These are phyloP conservation scores for Picea glauca DNA, from an alignment of 75 land plant genomes.

Conservation along the genomic window DNA sequence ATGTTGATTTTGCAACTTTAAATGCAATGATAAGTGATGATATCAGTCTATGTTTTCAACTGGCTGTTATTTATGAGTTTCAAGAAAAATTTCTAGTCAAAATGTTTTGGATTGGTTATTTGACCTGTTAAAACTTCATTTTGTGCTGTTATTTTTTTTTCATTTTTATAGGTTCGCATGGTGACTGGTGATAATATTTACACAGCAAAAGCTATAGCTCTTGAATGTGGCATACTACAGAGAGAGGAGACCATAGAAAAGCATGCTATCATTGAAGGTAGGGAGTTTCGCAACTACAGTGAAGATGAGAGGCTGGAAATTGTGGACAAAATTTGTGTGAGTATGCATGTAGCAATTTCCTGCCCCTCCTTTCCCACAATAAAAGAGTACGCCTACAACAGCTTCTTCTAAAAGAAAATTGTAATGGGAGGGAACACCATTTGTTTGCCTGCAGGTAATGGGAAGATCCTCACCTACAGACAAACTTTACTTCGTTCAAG, in stretches of 20 bases:
- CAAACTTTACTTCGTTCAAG: conserved; percentile 87
- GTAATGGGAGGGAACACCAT: not conserved
- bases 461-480: conserved; percentile 95
- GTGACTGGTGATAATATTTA: conserved; percentile 95
- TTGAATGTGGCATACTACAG: conserved; percentile 84
- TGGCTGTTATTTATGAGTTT: too few relatives aligned
- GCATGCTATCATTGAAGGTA: conserved; percentile 76
- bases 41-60: too few relatives aligned
- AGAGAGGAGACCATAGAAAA: conserved; percentile 20
- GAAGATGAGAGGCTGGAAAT: conserved; percentile 39
- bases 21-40: too few relatives aligned
- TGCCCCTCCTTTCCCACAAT: not conserved
- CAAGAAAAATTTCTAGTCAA: too few relatives aligned
- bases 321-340: conserved; percentile 49
- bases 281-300: conserved; percentile 56
- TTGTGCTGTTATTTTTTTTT: too few relatives aligned
- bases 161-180: conserved; percentile 77
- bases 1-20: too few relatives aligned
- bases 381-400: conserved; percentile 34
- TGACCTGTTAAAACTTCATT: too few relatives aligned
- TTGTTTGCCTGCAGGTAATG: conserved; percentile 68
- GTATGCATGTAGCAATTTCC: not conserved
- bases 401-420: conserved; percentile 16
- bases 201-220: conserved; percentile 95
- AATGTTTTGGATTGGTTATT: too few relatives aligned